phyloP scores from a whole-genome alignment of 2,329 filamentous ascomycete species.

The Pleoardoris graminearum region DNA sequence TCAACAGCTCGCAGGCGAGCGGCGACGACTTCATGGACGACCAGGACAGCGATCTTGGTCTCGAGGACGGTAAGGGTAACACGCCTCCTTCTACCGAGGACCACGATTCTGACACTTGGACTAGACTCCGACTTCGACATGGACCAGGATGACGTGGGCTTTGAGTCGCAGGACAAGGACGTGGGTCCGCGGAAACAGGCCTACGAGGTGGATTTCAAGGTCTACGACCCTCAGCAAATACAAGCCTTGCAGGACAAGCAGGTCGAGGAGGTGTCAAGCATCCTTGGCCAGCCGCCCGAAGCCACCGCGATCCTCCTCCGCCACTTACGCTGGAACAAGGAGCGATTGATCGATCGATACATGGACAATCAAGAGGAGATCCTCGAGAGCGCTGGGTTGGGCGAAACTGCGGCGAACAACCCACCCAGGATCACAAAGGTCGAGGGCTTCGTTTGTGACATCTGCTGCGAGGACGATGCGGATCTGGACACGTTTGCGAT shows the following conservation, averaged over 20 bases:
- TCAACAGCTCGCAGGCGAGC: conserved; percentile 82
- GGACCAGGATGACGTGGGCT: conserved; percentile 65
- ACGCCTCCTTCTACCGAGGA: background rate
- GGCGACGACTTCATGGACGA: conserved; percentile 74
- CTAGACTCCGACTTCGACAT: conserved; percentile 56
- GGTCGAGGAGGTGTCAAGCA: conserved; percentile 86
- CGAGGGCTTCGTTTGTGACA: conserved; percentile 84
- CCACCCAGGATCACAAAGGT: conserved; percentile 71
- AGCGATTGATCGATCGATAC: conserved; percentile 90
- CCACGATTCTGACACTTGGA: conserved; percentile 21
- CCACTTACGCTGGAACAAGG: conserved; percentile 93
- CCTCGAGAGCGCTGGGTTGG: conserved; percentile 81
- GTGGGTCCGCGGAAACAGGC: conserved; percentile 72
- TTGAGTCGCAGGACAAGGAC: conserved; percentile 69
- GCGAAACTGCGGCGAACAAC: conserved; percentile 50
- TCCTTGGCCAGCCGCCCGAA: conserved; percentile 86
- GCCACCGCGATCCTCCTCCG: conserved; percentile 88
- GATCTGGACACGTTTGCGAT: conserved; percentile 84
- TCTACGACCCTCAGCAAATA: conserved; percentile 79
- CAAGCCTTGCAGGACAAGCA: conserved; percentile 82
- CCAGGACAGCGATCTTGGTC: conserved; percentile 70
- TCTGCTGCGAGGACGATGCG: conserved; percentile 88
- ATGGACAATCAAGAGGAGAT: conserved; percentile 85
- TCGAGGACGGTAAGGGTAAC: conserved; percentile 48
- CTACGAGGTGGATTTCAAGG: conserved; percentile 83